Base-by-base conservation (phyloP, 2,329 filamentous ascomycete genomes). In the Penicillium olsonii region DNA sequence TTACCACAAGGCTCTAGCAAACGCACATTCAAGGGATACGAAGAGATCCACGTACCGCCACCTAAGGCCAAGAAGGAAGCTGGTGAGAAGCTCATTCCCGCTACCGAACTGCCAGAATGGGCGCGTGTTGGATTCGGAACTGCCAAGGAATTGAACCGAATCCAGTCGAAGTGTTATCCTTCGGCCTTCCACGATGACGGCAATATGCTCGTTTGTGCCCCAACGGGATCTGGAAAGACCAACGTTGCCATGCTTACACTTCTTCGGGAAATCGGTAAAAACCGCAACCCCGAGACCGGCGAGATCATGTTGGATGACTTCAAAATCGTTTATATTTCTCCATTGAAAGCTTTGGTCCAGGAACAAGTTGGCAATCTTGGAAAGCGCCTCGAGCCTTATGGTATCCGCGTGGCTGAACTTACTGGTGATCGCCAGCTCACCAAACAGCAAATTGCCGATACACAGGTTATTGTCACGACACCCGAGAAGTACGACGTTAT, bases 401-500 rank as follows among this genome's bases (percentile, higher is more conserved):
- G 94, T 33, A 91, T 99, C 67, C 87, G 84, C 51, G 94, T 99
- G 10, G 84, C 92, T n/a, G 94, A 99, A 72, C 78, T 99, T 65
- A 99, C 94, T 54, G 94, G 94, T 76, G 94, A 99, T 75, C 89
- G 94, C 45, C 94, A 97, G 73, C 87, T 99, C 67, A 99, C 92
- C 17, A 99, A 99, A 74, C 91, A 96, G 70, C 94, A 99, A 77
- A 97, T 99, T 56, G 85, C 92, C 2, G 94, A 99, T 65, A 99
- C 94, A 0, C 92, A 99, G 69, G 87, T 99, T 61, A 99, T 99
- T 61, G 92, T 99, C 51, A 99, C 94, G 0, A 99, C 94, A 0
- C 94, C 94, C 17, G 94, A 99, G 73, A 99, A 99, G 75, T 99
- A 91, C 88, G 94, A 99, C 72, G 92, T 99, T 60, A 96, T 99